Base-by-base conservation (phyloP, 495 filamentous ascomycete genomes). In the Aspergillus bridgeri region DNA sequence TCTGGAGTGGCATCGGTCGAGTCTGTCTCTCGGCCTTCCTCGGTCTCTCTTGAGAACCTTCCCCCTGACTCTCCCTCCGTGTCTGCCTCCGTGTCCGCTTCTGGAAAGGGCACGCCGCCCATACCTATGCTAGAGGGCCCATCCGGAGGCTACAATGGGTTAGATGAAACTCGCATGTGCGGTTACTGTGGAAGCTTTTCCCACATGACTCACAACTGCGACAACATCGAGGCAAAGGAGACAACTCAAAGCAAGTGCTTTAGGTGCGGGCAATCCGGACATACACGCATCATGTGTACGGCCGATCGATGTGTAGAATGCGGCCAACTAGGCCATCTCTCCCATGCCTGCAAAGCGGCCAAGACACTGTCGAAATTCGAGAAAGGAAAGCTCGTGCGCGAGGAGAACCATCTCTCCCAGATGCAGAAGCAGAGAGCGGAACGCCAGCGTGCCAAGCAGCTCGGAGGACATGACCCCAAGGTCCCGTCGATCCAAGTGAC, bases 121-220 rank as follows among this genome's bases (percentile, higher is more conserved):
- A 59, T 59, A 0, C 29, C 65, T 8, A 48, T 53, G n/a, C 64
- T 65, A 0, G 70, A 72, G 42, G 72, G 70, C 0, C 76, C 78
- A 2, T 77, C 79, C 19, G 79, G 79, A 25, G 79, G 79, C n/a
- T 23, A 15, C 6, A 75, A 69, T 55, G 76, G 76, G 5, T 56
- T 82, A 18, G 78, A 82, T 47, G 65, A 69, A 7, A 73, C 63
- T 2, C 69, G 63, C 45, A 69, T 63, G 49, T 83, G 81, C 67
- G 70, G 66, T 0, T 57, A 69, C 2, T 83, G 81, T 61, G 81
- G 81, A 48, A 81, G 78, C 54, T 71, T 65, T 51, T 59, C 65
- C 13, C 81, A 83, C 58, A 74, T 75, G 54, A 79, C 77, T 1
- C 65, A 67, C 42, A 69, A 75, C 21, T 83, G 81, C 50, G 78